phyloP scores from a whole-genome alignment of 306 rosid genomes.

The Cicer bijugum region DNA sequence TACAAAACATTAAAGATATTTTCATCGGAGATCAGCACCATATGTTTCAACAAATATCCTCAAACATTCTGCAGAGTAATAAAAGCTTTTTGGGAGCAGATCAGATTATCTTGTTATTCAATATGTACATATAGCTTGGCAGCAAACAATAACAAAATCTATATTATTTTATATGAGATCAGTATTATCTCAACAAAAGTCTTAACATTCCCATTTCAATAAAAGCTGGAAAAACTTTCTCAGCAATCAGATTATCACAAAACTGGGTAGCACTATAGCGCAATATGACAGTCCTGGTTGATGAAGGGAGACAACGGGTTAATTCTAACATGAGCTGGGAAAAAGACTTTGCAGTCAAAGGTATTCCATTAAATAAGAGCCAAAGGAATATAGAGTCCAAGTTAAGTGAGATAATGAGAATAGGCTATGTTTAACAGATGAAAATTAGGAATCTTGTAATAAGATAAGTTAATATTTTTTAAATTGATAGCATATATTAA shows the following conservation, averaged over 20 bases:
- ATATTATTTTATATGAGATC: too few relatives aligned
- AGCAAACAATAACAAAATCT: not conserved
- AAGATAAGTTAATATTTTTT: conserved; percentile 18
- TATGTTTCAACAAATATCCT: conserved; percentile 20
- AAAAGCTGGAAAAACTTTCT: too few relatives aligned
- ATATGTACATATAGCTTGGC: not conserved
- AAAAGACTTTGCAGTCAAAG: conserved; percentile 13
- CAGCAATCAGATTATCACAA: too few relatives aligned
- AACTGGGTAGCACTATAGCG: too few relatives aligned
- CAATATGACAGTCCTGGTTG: too few relatives aligned
- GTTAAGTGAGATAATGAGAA: conserved; percentile 1
- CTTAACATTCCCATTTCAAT: too few relatives aligned
- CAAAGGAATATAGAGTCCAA: conserved; percentile 1
- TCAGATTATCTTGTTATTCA: conserved; percentile 19
- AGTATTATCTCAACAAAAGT: too few relatives aligned
- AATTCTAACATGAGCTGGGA: conserved; percentile 2
- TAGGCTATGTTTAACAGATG: not conserved
- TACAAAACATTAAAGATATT: conserved; percentile 17
- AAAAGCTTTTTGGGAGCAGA: conserved; percentile 29
- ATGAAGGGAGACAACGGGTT: not conserved
- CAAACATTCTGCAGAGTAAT: not conserved
- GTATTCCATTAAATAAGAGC: not conserved
- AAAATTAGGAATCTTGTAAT: not conserved
- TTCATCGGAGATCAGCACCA: conserved; percentile 1
- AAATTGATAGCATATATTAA: conserved; percentile 22